Base-by-base conservation (phyloP, 1,139 yeast genomes). In the Hansenula anomala region DNA sequence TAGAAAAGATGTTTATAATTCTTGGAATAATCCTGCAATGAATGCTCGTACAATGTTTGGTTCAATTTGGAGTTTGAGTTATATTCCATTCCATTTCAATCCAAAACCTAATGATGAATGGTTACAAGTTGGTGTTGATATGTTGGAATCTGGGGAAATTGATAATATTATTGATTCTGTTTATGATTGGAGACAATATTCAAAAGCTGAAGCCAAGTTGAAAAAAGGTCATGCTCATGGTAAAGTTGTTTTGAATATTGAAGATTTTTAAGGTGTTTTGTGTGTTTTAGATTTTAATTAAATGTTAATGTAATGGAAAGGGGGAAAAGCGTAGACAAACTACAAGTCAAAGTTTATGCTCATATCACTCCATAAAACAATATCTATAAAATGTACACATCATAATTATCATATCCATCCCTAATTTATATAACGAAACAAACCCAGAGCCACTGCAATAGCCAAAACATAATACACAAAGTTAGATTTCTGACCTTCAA, bases 171-270 rank as follows among this genome's bases (percentile, higher is more conserved):
- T 85, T 30, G 94, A 83, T 54, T 63, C 73, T 13, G 69, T 69
- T 16, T 73, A 66, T 46, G 66, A 71, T 17, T 76, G 85, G 69
- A 71, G 67, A 15, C 67, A 79, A 8, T 69, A 65, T 44, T 55
- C 67, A 34, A 60, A 67, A 13, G 94, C 90, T 0, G 60, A 73
- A 40, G 70, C 71, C 3, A 67, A 64, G 46, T 61, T 83, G 41
- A 61, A 58, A 22, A 56, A 67, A 4, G 76, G 78, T 34, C 71
- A 67, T 41, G 77, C 79, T n/a, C 73, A 70, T 43, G 95, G 95
- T 24, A 86, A 85, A 57, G 64, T 85, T 37, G 71, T 85, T 6
- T 41, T 67, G 31, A 53, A 64, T 28, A 61, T 63, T 18, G 72
- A 67, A 41, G 55, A 53, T 36, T 66, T 66, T 20, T 41, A 64